Percentiles rank a stretch among this genome's conserved stretches.
Conservation (phyloP, 2,329 filamentous ascomycete genomes). For the Alternaria sp. region DNA sequence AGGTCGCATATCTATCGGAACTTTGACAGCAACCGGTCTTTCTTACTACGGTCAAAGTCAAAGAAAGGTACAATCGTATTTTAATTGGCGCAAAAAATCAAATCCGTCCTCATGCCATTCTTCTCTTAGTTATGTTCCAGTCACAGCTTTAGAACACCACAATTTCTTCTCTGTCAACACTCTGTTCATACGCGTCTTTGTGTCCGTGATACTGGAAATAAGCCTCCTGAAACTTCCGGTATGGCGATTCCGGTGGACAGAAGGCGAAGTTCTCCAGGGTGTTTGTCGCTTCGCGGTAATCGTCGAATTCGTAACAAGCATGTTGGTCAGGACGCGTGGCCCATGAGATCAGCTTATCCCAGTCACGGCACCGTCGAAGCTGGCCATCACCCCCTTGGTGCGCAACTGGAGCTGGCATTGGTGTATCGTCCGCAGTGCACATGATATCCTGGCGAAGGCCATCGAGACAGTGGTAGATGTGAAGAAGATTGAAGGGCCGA, state of each 20-base stretch:
- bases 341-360: slow-evolving; percentile 44
- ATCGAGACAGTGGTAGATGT: slow-evolving; percentile 47
- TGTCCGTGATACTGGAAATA: slow-evolving; percentile 48
- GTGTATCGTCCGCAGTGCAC: slow-evolving; percentile 48
- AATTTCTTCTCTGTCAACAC: slow-evolving; percentile 21
- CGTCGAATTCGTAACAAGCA: slow-evolving; percentile 45
- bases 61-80: neutral
- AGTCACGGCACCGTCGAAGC: slow-evolving; percentile 43
- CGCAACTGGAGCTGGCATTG: slow-evolving; percentile 39
- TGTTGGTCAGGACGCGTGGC: slow-evolving; percentile 42
- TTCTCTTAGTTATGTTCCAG: neutral
- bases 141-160: slow-evolving; percentile 24
- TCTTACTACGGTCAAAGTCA: neutral
- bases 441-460: slow-evolving; percentile 47
- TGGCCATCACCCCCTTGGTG: slow-evolving; percentile 41
- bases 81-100: slow-evolving; percentile 5
- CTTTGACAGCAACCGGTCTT: slow-evolving; percentile 1
- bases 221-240: slow-evolving; percentile 36
- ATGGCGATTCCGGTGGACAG: slow-evolving; percentile 43
- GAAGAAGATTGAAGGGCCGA: slow-evolving; percentile 34
- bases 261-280: slow-evolving; percentile 47
- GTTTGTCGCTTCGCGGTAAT: slow-evolving; percentile 48
- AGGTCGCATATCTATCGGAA: slow-evolving; percentile 15
- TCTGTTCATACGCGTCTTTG: slow-evolving; percentile 42
- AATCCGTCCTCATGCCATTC: neutral